Evolutionary conservation across 2,329 filamentous ascomycete species (phyloP).

Genomic region (Monosporascus sp.): DNA sequence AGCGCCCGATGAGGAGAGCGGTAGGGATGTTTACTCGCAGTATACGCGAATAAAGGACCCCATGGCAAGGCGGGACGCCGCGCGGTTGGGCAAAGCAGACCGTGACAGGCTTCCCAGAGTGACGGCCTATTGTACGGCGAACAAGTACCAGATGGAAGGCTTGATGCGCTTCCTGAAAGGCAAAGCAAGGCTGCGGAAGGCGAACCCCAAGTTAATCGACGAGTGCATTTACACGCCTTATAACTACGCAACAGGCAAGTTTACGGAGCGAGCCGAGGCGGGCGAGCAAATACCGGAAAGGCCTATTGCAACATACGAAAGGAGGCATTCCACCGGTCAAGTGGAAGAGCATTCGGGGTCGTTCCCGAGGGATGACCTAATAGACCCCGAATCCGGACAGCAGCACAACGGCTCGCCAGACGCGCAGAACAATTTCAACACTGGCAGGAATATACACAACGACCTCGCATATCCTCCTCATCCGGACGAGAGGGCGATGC

Average conservation of each 20-base stretch:
- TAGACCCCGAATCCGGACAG: constrained; percentile 49
- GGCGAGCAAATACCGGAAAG: constrained; percentile 26
- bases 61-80: constrained; percentile 85
- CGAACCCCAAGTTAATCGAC: constrained; percentile 88
- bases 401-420: constrained; percentile 18
- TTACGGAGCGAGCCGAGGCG: constrained; percentile 33
- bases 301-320: constrained; percentile 48
- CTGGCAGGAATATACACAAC: constrained; percentile 27
- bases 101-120: constrained; percentile 81
- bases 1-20: constrained; percentile 77
- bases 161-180: constrained; percentile 90
- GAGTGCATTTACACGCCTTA: constrained; percentile 98
- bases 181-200: constrained; percentile 67
- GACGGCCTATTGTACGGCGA: constrained; percentile 94
- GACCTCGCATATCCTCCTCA: constrained; percentile 28
- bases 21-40: constrained; percentile 93
- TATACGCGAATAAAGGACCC: constrained; percentile 98
- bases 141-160: constrained; percentile 83
- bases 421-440: constrained; percentile 19
- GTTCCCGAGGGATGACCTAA: constrained; percentile 57
- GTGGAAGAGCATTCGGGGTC: constrained; percentile 57
- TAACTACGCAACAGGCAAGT: constrained; percentile 55
- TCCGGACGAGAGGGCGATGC: constrained; percentile 26
- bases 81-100: constrained; percentile 88
- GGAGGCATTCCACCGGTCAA: constrained; percentile 72